Evolutionary conservation across 441 rosid genomes (phyloP), one percentile per base, ranked within the genome.

Genomic region (Geranium incanum): DNA sequence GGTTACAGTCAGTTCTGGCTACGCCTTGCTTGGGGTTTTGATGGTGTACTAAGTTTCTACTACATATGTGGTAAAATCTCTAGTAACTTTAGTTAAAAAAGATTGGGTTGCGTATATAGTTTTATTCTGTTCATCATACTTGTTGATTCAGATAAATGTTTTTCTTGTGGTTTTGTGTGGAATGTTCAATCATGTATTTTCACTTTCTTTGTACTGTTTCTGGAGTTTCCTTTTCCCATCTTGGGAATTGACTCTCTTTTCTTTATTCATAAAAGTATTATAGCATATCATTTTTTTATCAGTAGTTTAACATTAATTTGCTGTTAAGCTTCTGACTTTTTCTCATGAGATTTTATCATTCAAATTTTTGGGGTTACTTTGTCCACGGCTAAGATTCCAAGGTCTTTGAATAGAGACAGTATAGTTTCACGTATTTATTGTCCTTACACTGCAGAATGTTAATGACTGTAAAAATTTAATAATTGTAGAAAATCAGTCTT

Each of bases 11-110:
- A 88, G 60, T 83, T 92, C 60, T 89, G 97, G 98, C 86, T 93
- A 78, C 95, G 96, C 69, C 85, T 79, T 77, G 84, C 95, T 0
- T 95, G 99, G 99, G 91, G 95, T 62, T 93, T 91, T 78, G 98
- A 95, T 50, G 86, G 80, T 76, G 91, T 78, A 77, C 84, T 88
- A 76, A 91, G 96, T 71, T 91, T 95, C 87, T 95, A 93, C 78
- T 95, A 95, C 83, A 85, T 95, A 80, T 93, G 97, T 81, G 99
- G 99, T 95, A 88, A 84, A 77, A 71, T 75, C 59, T 80, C 76
- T 38, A 72, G 64, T 78, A 71, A 71, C 72, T 70, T 39, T 68
- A 65, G 50, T 74, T 15, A 74, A 65, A 13, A 28, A 4, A 73
- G 28, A 71, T 72, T 48, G 52, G 15, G 43, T 16, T 64, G 16